A percentile compares a stretch with the other conserved stretches of the same genome.
These are phyloP conservation scores for Aspergillus egyptiacus DNA, from an alignment of 495 filamentous ascomycete genomes.

Conservation along the genomic window DNA sequence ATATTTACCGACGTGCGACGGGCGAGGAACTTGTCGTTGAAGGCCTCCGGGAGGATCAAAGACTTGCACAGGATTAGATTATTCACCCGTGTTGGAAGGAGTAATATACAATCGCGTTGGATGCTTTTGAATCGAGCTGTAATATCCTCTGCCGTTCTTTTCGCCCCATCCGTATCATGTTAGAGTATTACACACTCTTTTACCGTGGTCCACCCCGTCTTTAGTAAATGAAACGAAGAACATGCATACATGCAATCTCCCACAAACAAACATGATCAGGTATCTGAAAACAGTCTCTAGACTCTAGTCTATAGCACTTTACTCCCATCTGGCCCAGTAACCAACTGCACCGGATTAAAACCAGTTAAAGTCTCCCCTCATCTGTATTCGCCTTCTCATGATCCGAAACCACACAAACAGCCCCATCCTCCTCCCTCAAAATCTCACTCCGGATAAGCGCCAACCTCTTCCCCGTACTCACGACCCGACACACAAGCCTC, in stretches of 20 bases:
- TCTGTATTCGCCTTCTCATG: slow-evolving; percentile 65
- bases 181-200: slow-evolving; percentile 10
- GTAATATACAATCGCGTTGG: slow-evolving; percentile 31
- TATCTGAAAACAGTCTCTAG: too few species aligned
- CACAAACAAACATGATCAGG: too few species aligned
- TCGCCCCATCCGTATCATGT: slow-evolving; percentile 8
- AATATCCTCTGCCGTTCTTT: slow-evolving; percentile 27
- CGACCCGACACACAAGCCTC: slow-evolving; percentile 53
- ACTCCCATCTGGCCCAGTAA: too few species aligned
- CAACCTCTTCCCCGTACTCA: slow-evolving; percentile 56
- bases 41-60: slow-evolving; percentile 48
- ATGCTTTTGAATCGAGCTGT: slow-evolving; percentile 25
- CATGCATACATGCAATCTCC: too few species aligned
- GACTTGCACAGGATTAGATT: slow-evolving; percentile 45
- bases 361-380: slow-evolving; percentile 26
- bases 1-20: slow-evolving; percentile 82
- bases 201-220: not conserved
- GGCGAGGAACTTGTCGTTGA: slow-evolving; percentile 78
- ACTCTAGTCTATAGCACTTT: too few species aligned
- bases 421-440: slow-evolving; percentile 40
- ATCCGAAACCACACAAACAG: slow-evolving; percentile 56
- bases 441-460: slow-evolving; percentile 41
- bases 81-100: slow-evolving; percentile 11
- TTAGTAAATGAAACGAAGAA: not conserved
- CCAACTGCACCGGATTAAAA: too few species aligned